Percentiles rank a stretch among this genome's conserved stretches.
Evolutionary conservation across 495 filamentous ascomycete genomes (phyloP).

Genomic region (Neurospora sp.): DNA sequence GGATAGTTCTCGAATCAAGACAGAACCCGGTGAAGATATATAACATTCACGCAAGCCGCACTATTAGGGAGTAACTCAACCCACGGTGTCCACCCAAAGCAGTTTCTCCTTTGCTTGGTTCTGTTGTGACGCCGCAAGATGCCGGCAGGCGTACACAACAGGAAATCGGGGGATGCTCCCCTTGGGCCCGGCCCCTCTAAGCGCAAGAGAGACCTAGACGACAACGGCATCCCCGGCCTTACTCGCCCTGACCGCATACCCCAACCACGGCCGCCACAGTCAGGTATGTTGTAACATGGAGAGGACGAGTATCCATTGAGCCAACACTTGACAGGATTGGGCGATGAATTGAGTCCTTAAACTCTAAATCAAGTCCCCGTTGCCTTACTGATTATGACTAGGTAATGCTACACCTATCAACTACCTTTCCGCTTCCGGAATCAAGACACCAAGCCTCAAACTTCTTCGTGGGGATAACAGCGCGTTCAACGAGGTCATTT

Average conservation of each 20-base stretch:
- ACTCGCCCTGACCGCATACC: slow-evolving; percentile 30
- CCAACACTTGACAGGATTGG: neutral
- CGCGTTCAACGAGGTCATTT: slow-evolving; percentile 40
- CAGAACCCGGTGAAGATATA: neutral
- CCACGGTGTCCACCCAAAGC: neutral
- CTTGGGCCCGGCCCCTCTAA: slow-evolving; percentile 9
- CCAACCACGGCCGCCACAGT: slow-evolving; percentile 33
- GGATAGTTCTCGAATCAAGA: neutral
- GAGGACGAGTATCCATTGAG: neutral
- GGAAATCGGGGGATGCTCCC: neutral
- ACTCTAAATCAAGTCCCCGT: neutral
- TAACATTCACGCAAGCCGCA: neutral
- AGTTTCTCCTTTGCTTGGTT: neutral
- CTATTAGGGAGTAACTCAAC: neutral
- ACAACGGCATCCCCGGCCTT: slow-evolving; percentile 22
- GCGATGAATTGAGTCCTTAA: neutral
- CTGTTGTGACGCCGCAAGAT: neutral
- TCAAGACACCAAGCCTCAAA: slow-evolving; percentile 27
- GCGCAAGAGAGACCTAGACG: slow-evolving; percentile 33
- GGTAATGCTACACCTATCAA: slow-evolving; percentile 62
- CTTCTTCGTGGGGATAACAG: slow-evolving; percentile 37
- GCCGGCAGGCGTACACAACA: neutral
- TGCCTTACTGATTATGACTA: slow-evolving; percentile 5
- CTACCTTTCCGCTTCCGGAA: slow-evolving; percentile 44
- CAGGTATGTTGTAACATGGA: slow-evolving; percentile 23